Base-by-base conservation (phyloP, 306 rosid species). In the Geum urbanum region DNA sequence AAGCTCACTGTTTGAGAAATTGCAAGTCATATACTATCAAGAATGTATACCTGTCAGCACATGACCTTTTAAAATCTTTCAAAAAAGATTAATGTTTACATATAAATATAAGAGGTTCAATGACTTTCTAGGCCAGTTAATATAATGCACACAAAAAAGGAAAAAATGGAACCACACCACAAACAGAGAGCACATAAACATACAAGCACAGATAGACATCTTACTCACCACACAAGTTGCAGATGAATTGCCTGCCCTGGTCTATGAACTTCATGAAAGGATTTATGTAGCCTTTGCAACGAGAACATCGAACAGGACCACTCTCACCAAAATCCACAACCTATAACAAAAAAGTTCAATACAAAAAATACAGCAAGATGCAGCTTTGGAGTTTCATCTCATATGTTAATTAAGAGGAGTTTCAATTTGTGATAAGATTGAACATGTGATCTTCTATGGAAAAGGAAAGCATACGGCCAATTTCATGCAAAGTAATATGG, bases 321-420 rank as follows among this genome's bases (percentile, higher is more conserved):
- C 92, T 74, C 78, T 94, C 99, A 83, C 97, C 99, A 86, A 94
- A 94, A 79, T 94, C 99, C 69, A 91, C 97, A 86, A 94, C 91
- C 99, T 91, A 82, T 35, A 69, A 62, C 72, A 39, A 70, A 32
- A 63, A 37, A 54, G 48, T 76, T 49, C 67, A 62, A 63, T 11
- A 57, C 13, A 8, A 67, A 45, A 63, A 9, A 9, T 39, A 18
- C 39, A 48, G 39, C 24, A n/a, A 4, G 11, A 22, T 47, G 5
- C 35, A 48, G 2, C 16, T 37, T 58, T 24, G 5, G 10, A 32
- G 43, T 32, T 58, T 13, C 63, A 27, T 58, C 19, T 32, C 5
- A 32, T 14, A 39, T 59, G 4, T 35, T 59, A 10, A 32, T 27
- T 58, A 35, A 35, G 44, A 14, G 22, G 9, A 37, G 37, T 59